Evolutionary conservation across 345 rosid genomes (phyloP), one percentile per base, ranked within the genome.

Genomic region (Mallotus nudiflorus): DNA sequence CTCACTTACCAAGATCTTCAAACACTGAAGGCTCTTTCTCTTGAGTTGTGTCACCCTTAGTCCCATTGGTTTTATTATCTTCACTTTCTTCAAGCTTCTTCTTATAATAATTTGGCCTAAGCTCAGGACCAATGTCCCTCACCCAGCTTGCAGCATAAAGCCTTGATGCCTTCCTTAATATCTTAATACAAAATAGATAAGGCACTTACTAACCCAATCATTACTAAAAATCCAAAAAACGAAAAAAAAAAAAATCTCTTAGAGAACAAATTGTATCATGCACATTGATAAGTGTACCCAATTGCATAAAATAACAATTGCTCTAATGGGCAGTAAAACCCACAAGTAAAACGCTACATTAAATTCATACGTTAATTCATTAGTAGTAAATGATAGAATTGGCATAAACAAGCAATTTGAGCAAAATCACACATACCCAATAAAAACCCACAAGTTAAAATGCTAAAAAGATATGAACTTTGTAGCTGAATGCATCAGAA

Each of bases 81-180:
- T 80, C 89, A 77, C 49, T 76, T 31, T 2, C 68, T 52, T 66
- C 91, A 28, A 78, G 86, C 5, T 74, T 80, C 72, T 89, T 86
- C 86, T 90, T 85, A 72, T 84, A 89, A 74, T 90, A 91, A 72
- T 86, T 80, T 2, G 97, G 99, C 59, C 93, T 85, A 77, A 92
- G 97, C 18, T 95, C 93, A 74, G 96, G 97, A 84, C 96, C 97
- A 77, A 90, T 95, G 66, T 95, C 96, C 28, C 99, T 72, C 12
- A 92, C 90, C 99, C 97, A 90, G 70, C 99, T 95, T 0, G 91
- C 96, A 55, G 79, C 89, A 80, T 95, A 95, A 46, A 95, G 93
- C 88, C 93, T 86, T 12, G 96, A 85, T 14, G 97, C 99, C 84
- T 90, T 90, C 81, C 87, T 95, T 78, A 95, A 59, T 69, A 95